These are phyloP conservation scores for Nidula microcarpa DNA, from an alignment of 768 basidiomycete species.

Conservation along the genomic window DNA sequence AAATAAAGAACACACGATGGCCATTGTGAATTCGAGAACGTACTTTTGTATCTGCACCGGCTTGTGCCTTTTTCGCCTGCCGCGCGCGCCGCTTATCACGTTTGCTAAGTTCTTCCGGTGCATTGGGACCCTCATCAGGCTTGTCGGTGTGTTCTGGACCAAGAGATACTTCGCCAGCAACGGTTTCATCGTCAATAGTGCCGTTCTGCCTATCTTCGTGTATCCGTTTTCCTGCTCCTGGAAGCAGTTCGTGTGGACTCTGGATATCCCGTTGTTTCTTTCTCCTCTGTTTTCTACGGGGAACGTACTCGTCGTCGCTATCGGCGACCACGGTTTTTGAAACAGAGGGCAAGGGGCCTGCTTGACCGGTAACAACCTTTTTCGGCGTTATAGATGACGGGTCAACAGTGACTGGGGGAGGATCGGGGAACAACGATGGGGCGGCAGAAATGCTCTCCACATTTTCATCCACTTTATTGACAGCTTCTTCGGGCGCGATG, in stretches of 20 bases:
- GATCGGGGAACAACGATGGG: too few species aligned
- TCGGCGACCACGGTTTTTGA: neutral
- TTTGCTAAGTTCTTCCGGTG: constrained; percentile 44
- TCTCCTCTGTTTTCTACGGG: too few species aligned
- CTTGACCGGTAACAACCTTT: neutral
- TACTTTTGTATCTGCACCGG: constrained; percentile 18
- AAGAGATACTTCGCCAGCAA: too few species aligned
- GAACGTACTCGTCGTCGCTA: neutral
- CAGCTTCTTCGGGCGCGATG: neutral
- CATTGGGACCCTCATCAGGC: neutral
- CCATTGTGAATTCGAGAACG: constrained; percentile 1
- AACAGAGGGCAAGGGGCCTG: neutral
- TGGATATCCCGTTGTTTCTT: too few species aligned
- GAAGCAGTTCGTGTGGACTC: too few species aligned
- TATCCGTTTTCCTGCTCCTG: constrained; percentile 1
- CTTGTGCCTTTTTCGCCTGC: constrained; percentile 68
- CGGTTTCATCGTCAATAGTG: too few species aligned
- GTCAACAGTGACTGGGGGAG: too few species aligned
- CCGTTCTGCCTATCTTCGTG: neutral
- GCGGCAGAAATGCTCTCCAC: neutral
- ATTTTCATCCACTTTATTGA: neutral
- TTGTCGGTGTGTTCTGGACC: neutral
- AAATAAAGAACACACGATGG: too few species aligned
- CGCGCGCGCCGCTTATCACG: constrained; percentile 76
- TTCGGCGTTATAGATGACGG: too few species aligned